These are phyloP conservation scores for Begonia peltatifolia DNA, from an alignment of 306 rosid species.

Conservation along the genomic window DNA sequence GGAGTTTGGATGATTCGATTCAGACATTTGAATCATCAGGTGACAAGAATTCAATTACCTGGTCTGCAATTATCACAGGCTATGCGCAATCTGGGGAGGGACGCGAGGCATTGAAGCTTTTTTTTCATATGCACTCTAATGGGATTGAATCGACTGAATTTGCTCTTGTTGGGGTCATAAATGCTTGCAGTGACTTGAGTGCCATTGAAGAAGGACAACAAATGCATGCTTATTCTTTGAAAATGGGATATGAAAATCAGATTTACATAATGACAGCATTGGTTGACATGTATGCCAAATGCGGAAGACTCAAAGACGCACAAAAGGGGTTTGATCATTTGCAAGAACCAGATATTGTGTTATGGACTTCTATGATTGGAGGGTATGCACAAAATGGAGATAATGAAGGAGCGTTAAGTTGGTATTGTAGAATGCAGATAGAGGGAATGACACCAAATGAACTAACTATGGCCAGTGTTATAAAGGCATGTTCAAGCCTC, in stretches of 20 bases:
- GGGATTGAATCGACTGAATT: constrained; percentile 47
- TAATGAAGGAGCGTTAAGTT: constrained; percentile 51
- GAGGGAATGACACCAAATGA: constrained; percentile 53
- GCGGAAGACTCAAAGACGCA: constrained; percentile 47
- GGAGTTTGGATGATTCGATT: constrained; percentile 58
- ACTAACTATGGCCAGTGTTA: constrained; percentile 61
- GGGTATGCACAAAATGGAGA: constrained; percentile 69
- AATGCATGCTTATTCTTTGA: constrained; percentile 50
- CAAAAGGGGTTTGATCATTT: constrained; percentile 53
- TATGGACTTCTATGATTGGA: constrained; percentile 82
- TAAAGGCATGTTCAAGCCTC: constrained; percentile 68
- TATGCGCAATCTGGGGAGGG: constrained; percentile 69
- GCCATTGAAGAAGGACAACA: constrained; percentile 58
- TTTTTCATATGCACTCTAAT: constrained; percentile 43
- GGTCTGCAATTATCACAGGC: constrained; percentile 84
- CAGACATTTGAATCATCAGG: constrained; percentile 37
- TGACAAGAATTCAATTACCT: constrained; percentile 60
- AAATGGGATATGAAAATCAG: constrained; percentile 61
- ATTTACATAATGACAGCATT: constrained; percentile 57
- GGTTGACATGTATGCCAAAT: constrained; percentile 86
- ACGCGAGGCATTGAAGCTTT: constrained; percentile 40
- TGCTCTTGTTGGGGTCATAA: constrained; percentile 65
- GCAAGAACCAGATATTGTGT: constrained; percentile 59
- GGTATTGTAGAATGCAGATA: constrained; percentile 60
- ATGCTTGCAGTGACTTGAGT: constrained; percentile 58